Conservation (phyloP, 2,329 filamentous ascomycete species). For the Stachybotrys chartarum region DNA sequence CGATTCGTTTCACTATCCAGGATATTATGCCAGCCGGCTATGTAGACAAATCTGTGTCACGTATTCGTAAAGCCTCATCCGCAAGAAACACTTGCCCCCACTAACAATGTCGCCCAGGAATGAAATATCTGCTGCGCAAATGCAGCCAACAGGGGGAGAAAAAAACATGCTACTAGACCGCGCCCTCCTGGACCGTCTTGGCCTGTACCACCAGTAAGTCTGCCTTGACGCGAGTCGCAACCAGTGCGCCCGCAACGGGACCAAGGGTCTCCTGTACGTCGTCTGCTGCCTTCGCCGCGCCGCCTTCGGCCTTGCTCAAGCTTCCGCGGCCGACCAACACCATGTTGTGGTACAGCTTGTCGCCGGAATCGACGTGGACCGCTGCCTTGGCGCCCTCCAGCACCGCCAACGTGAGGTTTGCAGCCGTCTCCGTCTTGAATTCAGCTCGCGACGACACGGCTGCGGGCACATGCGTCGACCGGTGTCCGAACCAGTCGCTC, state of each 20-base stretch:
- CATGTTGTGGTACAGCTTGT: slow-evolving; percentile 15
- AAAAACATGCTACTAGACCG: neutral
- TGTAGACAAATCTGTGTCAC: no score
- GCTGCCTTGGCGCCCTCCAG: slow-evolving; percentile 13
- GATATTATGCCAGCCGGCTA: no score
- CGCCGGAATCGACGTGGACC: slow-evolving; percentile 11
- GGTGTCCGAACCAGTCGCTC: neutral
- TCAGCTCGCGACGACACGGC: neutral
- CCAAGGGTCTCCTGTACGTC: slow-evolving; percentile 19
- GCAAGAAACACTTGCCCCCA: no score
- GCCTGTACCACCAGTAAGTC: slow-evolving; percentile 16
- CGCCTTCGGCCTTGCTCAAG: slow-evolving; percentile 13
- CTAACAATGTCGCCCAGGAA: no score
- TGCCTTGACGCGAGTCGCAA: slow-evolving; percentile 15
- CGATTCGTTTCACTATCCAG: no score
- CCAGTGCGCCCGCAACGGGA: slow-evolving; percentile 8
- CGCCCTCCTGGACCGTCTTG: neutral
- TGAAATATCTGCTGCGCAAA: no score
- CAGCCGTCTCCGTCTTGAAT: neutral
- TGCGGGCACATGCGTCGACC: neutral
- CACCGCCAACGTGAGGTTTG: slow-evolving; percentile 1
- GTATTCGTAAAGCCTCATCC: no score
- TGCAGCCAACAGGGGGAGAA: no score
- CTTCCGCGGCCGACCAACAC: slow-evolving; percentile 17
- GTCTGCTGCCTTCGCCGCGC: slow-evolving; percentile 16